Evolutionary conservation across 352 stramenopile genomes (phyloP).

Genomic region (Paralagenidium karlingii): DNA sequence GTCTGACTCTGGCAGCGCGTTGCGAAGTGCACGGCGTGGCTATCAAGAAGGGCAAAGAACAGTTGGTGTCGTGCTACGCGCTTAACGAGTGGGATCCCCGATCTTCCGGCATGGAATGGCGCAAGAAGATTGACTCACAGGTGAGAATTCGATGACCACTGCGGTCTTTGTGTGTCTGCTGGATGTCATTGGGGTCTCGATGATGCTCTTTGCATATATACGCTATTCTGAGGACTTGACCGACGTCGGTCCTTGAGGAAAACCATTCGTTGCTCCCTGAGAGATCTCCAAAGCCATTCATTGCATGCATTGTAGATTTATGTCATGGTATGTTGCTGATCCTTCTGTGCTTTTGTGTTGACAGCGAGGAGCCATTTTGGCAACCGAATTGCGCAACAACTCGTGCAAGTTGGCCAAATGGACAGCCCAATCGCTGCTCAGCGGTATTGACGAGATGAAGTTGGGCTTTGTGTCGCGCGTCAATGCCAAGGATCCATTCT

Average conservation of each 20-base stretch:
- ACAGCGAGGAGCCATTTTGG: constrained; percentile 92
- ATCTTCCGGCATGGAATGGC: constrained; percentile 84
- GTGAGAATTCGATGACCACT: constrained; percentile 13
- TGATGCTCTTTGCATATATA: constrained; percentile 16
- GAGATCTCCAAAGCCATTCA: constrained; percentile 2
- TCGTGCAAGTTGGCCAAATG: constrained; percentile 97
- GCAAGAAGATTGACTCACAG: constrained; percentile 95
- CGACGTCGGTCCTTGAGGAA: background rate
- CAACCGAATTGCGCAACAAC: constrained; percentile 99
- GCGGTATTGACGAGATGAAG: constrained; percentile 96
- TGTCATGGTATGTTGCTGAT: constrained; percentile 5
- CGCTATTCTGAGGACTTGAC: constrained; percentile 4
- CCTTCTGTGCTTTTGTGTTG: constrained; percentile 6
- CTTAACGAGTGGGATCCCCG: constrained; percentile 97
- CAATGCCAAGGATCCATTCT: constrained; percentile 91
- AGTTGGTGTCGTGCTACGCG: constrained; percentile 92
- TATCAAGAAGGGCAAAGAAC: constrained; percentile 73
- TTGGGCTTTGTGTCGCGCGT: constrained; percentile 93
- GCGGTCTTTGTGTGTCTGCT: constrained; percentile 6
- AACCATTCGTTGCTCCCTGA: constrained; percentile 6
- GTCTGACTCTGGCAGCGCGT: constrained; percentile 84
- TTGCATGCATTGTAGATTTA: constrained; percentile 7
- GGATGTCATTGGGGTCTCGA: constrained; percentile 25
- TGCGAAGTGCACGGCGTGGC: constrained; percentile 92
- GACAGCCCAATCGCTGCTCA: constrained; percentile 93